Percentiles rank a stretch among this genome's conserved stretches.
Conservation (phyloP, 257 asterid species). For the Solanum dulcamara region DNA sequence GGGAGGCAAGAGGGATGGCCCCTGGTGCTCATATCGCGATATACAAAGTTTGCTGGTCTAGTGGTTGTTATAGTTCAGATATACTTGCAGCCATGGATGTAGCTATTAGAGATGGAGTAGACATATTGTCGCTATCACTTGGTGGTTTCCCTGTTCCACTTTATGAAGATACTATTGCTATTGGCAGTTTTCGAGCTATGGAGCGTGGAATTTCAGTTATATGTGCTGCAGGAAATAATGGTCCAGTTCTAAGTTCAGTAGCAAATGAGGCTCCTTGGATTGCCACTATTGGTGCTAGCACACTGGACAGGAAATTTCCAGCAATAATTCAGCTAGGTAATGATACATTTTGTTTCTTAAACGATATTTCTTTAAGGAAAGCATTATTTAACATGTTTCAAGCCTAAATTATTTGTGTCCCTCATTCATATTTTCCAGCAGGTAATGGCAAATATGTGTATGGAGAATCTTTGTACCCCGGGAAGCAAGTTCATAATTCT, state of each 20-base stretch:
- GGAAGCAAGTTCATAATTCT: background rate
- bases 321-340: constrained; percentile 1
- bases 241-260: constrained; percentile 1
- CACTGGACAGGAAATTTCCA: constrained; percentile 5
- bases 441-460: constrained; percentile 2
- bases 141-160: constrained; percentile 3
- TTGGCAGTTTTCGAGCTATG: constrained; percentile 7
- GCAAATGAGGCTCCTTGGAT: constrained; percentile 8
- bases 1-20: constrained; percentile 5
- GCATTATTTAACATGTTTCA: background rate
- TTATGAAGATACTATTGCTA: constrained; percentile 4
- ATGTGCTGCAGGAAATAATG: constrained; percentile 6
- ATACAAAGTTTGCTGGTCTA: constrained; percentile 9
- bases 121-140: constrained; percentile 2
- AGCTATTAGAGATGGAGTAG: constrained; percentile 8
- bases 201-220: background rate
- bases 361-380: background rate
- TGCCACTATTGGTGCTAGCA: constrained; percentile 1
- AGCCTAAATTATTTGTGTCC: background rate
- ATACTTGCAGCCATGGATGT: constrained; percentile 7
- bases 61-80: background rate
- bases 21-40: constrained; percentile 5
- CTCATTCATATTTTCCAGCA: background rate
- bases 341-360: background rate
- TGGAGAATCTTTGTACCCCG: constrained; percentile 3